Base-by-base conservation (phyloP, 2,329 filamentous ascomycete genomes). In the Sporothrix brasiliensis region DNA sequence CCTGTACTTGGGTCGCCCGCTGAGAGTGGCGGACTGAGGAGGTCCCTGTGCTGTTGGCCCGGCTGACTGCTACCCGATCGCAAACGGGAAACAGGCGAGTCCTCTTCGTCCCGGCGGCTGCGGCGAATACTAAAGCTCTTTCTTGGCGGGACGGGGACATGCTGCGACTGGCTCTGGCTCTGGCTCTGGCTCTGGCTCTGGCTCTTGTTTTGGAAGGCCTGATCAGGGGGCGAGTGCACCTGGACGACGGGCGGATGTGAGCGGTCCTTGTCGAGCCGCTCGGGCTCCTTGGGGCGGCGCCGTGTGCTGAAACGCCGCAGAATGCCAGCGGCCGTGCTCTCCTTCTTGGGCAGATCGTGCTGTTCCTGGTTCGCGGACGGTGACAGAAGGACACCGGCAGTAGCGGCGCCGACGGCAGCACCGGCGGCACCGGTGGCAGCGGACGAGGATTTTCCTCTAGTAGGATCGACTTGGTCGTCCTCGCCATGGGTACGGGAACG, bases 401-500 rank as follows among this genome's bases (percentile, higher is more conserved):
- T 60, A n/a, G 34, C 69, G 6, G 65, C 68, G n/a, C 65, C 65
- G 5, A 24, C 49, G 14, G 39, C 52, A 30, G 34, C 69, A 50
- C 88, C 24, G 1, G 49, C 52, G n/a, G 30, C 65, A 50, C n/a
- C 69, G 13, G 65, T 68, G 3, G 49, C 67, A 2, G 39, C 68
- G 11, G 88, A 24, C 1, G 91, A 80, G 74, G 89, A 88, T 79
- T 92, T 91, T 78, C 91, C 81, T 9, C 86, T 85, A 30, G 34
- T 11, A 0, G 14, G 56, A 65, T 97, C 92, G 0, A 89, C 86
- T 13, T 92, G 86, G 71, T 99, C 95, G 73, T 98, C 94, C 79
- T 98, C 95, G 19, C 94, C 95, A 77, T 98, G 94, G 0, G 95
- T 98, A 74, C 95, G 87, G 49, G 95, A 93, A 65, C 95, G 87